Percentiles rank a stretch among this genome's conserved stretches.
phyloP scores from a whole-genome alignment of 2,329 filamentous ascomycete species.

The Paecilomyces variotii region DNA sequence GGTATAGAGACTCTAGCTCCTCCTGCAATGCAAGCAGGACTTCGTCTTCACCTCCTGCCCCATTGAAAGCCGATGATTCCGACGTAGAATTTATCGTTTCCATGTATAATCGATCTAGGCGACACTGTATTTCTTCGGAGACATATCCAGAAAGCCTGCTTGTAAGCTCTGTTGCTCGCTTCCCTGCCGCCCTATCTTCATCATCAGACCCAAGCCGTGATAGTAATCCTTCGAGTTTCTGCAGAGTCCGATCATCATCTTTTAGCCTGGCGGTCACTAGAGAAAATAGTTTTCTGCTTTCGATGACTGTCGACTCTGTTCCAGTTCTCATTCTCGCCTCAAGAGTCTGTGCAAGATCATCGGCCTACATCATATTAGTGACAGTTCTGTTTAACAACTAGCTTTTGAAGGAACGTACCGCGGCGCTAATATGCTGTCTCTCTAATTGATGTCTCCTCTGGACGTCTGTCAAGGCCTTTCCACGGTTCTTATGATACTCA shows the following conservation, averaged over 20 bases:
- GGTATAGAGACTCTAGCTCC: slow-evolving; percentile 32
- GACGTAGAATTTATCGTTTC: slow-evolving; percentile 15
- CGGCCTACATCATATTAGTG: slow-evolving; percentile 21
- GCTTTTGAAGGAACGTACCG: slow-evolving; percentile 17
- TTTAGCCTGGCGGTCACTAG: slow-evolving; percentile 24
- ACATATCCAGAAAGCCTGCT: slow-evolving; percentile 22
- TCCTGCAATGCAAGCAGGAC: slow-evolving; percentile 20
- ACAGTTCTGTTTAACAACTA: neutral
- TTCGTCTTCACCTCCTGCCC: slow-evolving; percentile 7
- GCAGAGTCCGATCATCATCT: slow-evolving; percentile 28
- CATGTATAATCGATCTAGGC: slow-evolving; percentile 33
- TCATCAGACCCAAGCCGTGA: slow-evolving; percentile 19
- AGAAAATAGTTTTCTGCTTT: slow-evolving; percentile 27
- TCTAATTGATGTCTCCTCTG: slow-evolving; percentile 27
- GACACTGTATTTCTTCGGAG: slow-evolving; percentile 30
- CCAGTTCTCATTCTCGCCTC: slow-evolving; percentile 21
- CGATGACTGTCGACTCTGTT: slow-evolving; percentile 21
- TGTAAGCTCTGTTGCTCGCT: slow-evolving; percentile 21
- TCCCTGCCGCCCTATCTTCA: slow-evolving; percentile 20
- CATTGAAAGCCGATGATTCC: neutral
- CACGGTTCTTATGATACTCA: slow-evolving; percentile 15
- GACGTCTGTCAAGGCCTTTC: slow-evolving; percentile 20
- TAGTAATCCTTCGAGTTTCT: slow-evolving; percentile 20
- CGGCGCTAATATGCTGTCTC: slow-evolving; percentile 23
- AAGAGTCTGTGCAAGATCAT: slow-evolving; percentile 26